Evolutionary conservation across 2,329 filamentous ascomycete genomes (phyloP).

Genomic region (Fusarium mexicanum): DNA sequence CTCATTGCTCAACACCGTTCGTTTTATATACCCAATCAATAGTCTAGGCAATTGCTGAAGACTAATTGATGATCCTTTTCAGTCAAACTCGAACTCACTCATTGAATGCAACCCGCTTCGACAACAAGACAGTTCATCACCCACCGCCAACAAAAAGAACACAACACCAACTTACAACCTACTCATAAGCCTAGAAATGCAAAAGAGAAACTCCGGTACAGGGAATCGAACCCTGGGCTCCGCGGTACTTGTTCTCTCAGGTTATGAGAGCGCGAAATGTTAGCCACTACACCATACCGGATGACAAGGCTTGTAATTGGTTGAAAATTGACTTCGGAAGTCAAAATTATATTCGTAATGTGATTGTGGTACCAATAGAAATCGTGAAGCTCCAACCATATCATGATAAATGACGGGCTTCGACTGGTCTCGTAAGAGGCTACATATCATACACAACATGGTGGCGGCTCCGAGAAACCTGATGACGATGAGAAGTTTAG

Average conservation of each 20-base stretch:
- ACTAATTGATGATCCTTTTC: not conserved
- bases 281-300: slow-evolving; percentile 49
- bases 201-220: slow-evolving; percentile 19
- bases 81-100: not conserved
- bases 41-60: not conserved
- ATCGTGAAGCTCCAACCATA: not conserved
- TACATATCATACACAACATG: not conserved
- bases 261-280: slow-evolving; percentile 47
- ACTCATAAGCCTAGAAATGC: not conserved
- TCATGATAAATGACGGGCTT: not conserved
- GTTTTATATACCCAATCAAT: not conserved
- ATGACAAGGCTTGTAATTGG: not conserved
- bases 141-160: not conserved
- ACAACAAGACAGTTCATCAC: not conserved
- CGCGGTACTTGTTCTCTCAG: slow-evolving; percentile 32
- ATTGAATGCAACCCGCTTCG: no score
- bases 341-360: accelerated
- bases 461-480: no score
- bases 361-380: accelerated
- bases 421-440: not conserved
- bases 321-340: accelerated
- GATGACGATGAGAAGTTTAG: not conserved
- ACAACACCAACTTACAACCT: not conserved
- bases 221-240: slow-evolving; percentile 31
- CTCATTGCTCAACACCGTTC: not conserved